phyloP scores from a whole-genome alignment of 257 asterid genomes.

The Solanum arcanum region DNA sequence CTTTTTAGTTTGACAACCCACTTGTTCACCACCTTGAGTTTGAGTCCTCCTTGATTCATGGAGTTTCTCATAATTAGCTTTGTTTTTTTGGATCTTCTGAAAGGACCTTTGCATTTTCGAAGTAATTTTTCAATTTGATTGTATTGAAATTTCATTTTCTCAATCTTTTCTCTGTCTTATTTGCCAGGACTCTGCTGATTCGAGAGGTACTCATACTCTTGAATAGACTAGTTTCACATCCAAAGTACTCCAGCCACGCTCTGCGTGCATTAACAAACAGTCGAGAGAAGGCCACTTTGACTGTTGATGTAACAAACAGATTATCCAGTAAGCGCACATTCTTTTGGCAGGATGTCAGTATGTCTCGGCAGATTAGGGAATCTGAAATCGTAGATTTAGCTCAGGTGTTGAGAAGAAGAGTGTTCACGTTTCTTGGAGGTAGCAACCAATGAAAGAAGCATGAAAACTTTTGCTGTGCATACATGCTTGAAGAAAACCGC shows the following conservation, averaged over 20 bases:
- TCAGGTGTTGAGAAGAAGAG: slow-evolving; percentile 56
- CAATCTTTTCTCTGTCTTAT: neutral
- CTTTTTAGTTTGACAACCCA: neutral
- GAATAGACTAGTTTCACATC: slow-evolving; percentile 84
- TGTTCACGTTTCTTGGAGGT: slow-evolving; percentile 52
- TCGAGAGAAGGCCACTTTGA: slow-evolving; percentile 41
- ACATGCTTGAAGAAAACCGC: neutral
- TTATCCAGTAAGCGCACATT: slow-evolving; percentile 43
- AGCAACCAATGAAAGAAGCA: slow-evolving; percentile 22
- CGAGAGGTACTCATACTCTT: slow-evolving; percentile 86
- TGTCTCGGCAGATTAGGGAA: slow-evolving; percentile 45
- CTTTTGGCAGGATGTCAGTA: slow-evolving; percentile 31
- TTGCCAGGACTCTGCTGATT: slow-evolving; percentile 55
- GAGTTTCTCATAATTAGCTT: neutral
- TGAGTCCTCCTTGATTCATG: neutral
- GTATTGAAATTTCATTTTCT: neutral
- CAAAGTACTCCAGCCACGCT: slow-evolving; percentile 46
- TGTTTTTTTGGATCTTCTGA: neutral
- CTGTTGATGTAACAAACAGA: slow-evolving; percentile 56
- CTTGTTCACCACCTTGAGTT: neutral
- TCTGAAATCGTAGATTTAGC: slow-evolving; percentile 70
- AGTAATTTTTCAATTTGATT: neutral
- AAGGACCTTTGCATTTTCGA: neutral
- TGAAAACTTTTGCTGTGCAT: neutral
- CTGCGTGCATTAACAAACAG: slow-evolving; percentile 54